A percentile compares a stretch with the other conserved stretches of the same genome.
phyloP scores from a whole-genome alignment of 257 asterid species.

The Galeopsis tetrahit region DNA sequence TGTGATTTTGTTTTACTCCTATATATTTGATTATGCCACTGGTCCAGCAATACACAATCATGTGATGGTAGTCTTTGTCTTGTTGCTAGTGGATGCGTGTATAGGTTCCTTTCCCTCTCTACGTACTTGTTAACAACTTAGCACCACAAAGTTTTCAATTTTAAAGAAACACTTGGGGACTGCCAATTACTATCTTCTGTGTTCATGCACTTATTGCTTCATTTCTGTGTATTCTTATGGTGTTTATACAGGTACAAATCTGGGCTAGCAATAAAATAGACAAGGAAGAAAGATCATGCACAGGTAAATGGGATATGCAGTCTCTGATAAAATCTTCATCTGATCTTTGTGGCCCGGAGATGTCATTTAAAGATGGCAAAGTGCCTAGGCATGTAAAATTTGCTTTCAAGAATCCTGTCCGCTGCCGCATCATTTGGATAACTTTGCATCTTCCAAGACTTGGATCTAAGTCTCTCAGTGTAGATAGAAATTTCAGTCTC shows the following conservation, averaged over 20 bases:
- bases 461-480: slow-evolving; percentile 78
- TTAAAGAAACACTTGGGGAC: slow-evolving; percentile 24
- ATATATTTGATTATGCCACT: slow-evolving; percentile 3
- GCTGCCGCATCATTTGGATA: slow-evolving; percentile 94
- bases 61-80: slow-evolving; percentile 4
- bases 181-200: slow-evolving; percentile 2
- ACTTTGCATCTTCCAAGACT: slow-evolving; percentile 71
- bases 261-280: slow-evolving; percentile 89
- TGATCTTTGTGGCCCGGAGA: slow-evolving; percentile 84
- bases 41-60: slow-evolving; percentile 3
- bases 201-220: slow-evolving; percentile 17
- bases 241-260: slow-evolving; percentile 76
- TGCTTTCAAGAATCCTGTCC: slow-evolving; percentile 73
- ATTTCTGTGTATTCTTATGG: slow-evolving; percentile 26
- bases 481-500: slow-evolving; percentile 69
- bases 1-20: not conserved
- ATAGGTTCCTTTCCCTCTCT: slow-evolving; percentile 12
- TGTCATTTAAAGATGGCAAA: slow-evolving; percentile 46
- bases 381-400: slow-evolving; percentile 87
- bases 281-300: slow-evolving; percentile 82
- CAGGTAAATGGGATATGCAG: slow-evolving; percentile 92
- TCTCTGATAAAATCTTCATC: slow-evolving; percentile 72
- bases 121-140: slow-evolving; percentile 1
- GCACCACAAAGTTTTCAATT: slow-evolving; percentile 2
- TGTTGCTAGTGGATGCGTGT: slow-evolving; percentile 27